Evolutionary conservation across 352 stramenopile species (phyloP).

Genomic region (Phytophthora pistaciae): DNA sequence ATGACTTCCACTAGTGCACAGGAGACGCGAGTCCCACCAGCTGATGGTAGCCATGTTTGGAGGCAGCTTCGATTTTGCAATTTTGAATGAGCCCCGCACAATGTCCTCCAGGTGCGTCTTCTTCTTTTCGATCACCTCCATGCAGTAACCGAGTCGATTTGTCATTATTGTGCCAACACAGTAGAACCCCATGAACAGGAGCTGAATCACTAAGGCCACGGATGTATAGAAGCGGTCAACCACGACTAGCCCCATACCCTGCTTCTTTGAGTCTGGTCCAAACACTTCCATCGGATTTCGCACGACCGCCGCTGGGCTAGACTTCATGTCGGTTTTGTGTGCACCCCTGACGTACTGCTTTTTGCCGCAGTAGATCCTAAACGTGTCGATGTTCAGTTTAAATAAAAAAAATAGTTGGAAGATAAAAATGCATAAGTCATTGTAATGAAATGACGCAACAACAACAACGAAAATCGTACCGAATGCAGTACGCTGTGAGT

Average conservation of each 20-base stretch:
- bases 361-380: constrained; percentile 15
- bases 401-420: not conserved
- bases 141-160: constrained; percentile 23
- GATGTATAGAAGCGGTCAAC: constrained; percentile 29
- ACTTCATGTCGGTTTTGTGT: constrained; percentile 4
- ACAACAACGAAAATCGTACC: constrained; percentile 28
- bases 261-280: not conserved
- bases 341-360: constrained; percentile 4
- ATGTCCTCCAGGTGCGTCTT: not conserved
- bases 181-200: constrained; percentile 22
- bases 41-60: constrained; percentile 2
- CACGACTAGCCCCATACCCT: constrained; percentile 15
- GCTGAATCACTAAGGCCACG: constrained; percentile 13
- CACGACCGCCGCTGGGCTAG: not conserved
- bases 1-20: constrained; percentile 10
- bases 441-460: constrained; percentile 1
- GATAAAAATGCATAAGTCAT: constrained; percentile 20
- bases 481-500: constrained; percentile 23
- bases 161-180: constrained; percentile 23
- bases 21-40: constrained; percentile 13
- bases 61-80: constrained; percentile 1
- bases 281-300: not conserved
- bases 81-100: not conserved
- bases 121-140: constrained; percentile 17
- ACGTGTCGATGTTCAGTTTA: constrained; percentile 16